Evolutionary conservation across 306 rosid genomes (phyloP).

Genomic region (Cucumis melo): DNA sequence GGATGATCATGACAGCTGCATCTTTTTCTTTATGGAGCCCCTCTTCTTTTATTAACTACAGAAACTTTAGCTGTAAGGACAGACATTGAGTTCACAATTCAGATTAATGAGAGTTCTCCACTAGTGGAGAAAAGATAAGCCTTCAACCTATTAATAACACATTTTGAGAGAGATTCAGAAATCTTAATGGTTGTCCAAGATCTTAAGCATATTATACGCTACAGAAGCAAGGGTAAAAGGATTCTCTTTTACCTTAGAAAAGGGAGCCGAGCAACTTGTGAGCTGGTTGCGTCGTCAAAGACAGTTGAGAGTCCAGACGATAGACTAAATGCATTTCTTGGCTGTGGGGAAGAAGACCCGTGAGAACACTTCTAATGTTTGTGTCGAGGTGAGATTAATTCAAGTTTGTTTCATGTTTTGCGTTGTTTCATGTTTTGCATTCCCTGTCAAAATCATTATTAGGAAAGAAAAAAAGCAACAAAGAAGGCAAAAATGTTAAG

Average conservation of each 20-base stretch:
- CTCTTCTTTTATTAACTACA: not conserved
- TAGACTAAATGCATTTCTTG: not conserved
- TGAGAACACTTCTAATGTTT: not conserved
- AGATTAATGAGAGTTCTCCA: not conserved
- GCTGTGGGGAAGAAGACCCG: not conserved
- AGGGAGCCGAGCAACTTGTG: not conserved
- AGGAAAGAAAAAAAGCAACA: not conserved
- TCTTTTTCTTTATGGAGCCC: not conserved
- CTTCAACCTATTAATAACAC: not conserved
- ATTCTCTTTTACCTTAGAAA: not conserved
- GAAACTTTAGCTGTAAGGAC: not conserved
- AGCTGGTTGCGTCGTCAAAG: not conserved
- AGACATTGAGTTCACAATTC: not conserved
- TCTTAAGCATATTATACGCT: not conserved
- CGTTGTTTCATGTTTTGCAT: not conserved
- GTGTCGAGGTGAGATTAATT: not conserved
- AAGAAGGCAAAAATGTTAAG: not conserved
- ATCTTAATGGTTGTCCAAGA: not conserved
- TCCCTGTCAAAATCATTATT: not conserved
- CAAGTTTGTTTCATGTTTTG: not conserved
- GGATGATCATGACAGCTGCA: not conserved
- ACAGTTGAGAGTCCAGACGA: not conserved
- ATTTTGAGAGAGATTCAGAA: not conserved
- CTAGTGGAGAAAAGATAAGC: not conserved
- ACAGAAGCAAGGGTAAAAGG: not conserved